A percentile compares a stretch with the other conserved stretches of the same genome.
Conservation (phyloP, 1,139 yeast genomes). For the Diutina mesorugosa region DNA sequence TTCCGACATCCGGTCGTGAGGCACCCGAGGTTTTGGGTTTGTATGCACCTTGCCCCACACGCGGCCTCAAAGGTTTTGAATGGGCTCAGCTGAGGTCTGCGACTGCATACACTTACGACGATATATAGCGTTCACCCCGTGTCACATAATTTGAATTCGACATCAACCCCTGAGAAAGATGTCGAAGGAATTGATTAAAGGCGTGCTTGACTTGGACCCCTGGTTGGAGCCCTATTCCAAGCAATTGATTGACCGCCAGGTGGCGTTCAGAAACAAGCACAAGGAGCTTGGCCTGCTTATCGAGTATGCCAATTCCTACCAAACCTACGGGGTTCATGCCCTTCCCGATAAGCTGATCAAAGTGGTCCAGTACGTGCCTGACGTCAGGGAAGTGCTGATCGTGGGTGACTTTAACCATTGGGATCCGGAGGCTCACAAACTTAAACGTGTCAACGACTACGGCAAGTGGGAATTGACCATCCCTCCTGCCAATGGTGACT, state of each 20-base stretch:
- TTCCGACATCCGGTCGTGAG: neutral
- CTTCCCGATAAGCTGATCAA: constrained; percentile 39
- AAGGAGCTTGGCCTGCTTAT: constrained; percentile 36
- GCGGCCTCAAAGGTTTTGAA: neutral
- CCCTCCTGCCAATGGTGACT: constrained; percentile 40
- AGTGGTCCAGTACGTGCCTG: constrained; percentile 82
- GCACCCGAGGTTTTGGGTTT: neutral
- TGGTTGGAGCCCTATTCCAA: constrained; percentile 75
- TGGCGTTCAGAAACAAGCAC: constrained; percentile 29
- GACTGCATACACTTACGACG: neutral
- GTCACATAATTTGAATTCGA: neutral
- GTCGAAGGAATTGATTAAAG: constrained; percentile 20
- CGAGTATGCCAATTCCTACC: constrained; percentile 47
- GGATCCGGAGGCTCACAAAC: constrained; percentile 46
- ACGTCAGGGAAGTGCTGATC: constrained; percentile 59
- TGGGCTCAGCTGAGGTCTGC: neutral
- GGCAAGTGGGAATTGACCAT: constrained; percentile 60
- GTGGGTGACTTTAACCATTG: constrained; percentile 89
- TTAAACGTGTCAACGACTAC: constrained; percentile 40
- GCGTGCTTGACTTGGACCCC: constrained; percentile 64
- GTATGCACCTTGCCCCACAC: neutral
- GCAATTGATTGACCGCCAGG: constrained; percentile 30
- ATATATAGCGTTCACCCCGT: neutral
- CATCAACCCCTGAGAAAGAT: no score
- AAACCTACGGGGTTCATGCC: constrained; percentile 66